Evolutionary conservation across 306 rosid species (phyloP).

Genomic region (Prunus mume): DNA sequence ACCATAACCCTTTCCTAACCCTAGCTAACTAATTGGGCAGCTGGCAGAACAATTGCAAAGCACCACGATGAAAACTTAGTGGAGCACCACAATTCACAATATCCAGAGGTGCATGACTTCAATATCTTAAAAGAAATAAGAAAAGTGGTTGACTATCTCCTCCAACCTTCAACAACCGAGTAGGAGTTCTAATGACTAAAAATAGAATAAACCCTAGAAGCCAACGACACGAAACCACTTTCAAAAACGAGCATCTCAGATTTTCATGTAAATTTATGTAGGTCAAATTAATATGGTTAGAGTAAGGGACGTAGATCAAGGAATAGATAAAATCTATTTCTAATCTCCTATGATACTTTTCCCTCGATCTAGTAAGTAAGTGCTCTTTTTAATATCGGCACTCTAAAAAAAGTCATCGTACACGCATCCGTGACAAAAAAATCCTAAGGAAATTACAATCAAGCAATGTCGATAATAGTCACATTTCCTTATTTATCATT

Average conservation of each 20-base stretch:
- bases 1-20: not conserved
- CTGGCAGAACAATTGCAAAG: not conserved
- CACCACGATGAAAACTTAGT: not conserved
- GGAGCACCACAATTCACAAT: not conserved
- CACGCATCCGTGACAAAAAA: no score
- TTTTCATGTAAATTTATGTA: not conserved
- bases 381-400: no score
- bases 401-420: no score
- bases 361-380: fast-evolving
- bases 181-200: not conserved
- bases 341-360: no score
- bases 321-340: no score
- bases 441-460: no score
- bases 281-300: not conserved
- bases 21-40: not conserved
- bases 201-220: not conserved
- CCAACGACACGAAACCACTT: not conserved
- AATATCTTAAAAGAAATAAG: not conserved
- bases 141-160: not conserved
- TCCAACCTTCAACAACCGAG: not conserved
- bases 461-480: no score
- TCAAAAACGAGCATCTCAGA: not conserved
- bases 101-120: not conserved
- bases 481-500: no score
- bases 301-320: no score